Base-by-base conservation (phyloP, 2,329 filamentous ascomycete genomes). In the Aspergillus neotritici region DNA sequence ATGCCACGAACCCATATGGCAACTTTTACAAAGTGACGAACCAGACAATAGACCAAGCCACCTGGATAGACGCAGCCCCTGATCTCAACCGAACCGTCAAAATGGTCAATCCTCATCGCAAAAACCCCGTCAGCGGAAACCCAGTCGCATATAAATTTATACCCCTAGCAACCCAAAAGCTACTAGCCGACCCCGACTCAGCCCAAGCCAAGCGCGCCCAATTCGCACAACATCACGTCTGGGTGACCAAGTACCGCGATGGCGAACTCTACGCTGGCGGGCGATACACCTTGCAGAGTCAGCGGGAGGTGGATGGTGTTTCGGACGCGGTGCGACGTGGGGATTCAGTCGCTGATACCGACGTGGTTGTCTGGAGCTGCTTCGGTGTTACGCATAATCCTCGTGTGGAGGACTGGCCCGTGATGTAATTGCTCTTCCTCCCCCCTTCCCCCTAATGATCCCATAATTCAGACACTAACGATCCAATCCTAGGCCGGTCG, bases 71-170 rank as follows among this genome's bases (percentile, higher is more conserved):
- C 55, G 63, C 63, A 1, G 63, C 61, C 1, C 61, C 63, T 0
- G 53, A 68, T 16, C 56, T 65, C 9, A 67, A 76, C 53, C 70
- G 78, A 6, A 69, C 67, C 5, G 78, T 79, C 69, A 80, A 79
- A 52, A 78, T 82, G 50, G 65, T 78, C 54, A 80, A 80, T 44
- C 67, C 73, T 0, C 56, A 67, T 29, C 67, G 73, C 31, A 66
- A 54, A 21, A 82, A 82, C 56, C 66, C 73, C 0, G 62, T 80
- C 46, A 80, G 77, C 48, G 67, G 69, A 15, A 70, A 71, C 6
- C 66, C 73, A 0, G 73, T 80, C 2, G 74, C 67, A 0, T 82
- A 79, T 59, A 81, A 80, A 51, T 72, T 82, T 46, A 67, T 70
- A 41, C 70, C 72, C 0, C 69, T 76, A 5, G 72, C 76, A 1